Conservation (phyloP, 495 filamentous ascomycete species). For the Lophium mytilinum region DNA sequence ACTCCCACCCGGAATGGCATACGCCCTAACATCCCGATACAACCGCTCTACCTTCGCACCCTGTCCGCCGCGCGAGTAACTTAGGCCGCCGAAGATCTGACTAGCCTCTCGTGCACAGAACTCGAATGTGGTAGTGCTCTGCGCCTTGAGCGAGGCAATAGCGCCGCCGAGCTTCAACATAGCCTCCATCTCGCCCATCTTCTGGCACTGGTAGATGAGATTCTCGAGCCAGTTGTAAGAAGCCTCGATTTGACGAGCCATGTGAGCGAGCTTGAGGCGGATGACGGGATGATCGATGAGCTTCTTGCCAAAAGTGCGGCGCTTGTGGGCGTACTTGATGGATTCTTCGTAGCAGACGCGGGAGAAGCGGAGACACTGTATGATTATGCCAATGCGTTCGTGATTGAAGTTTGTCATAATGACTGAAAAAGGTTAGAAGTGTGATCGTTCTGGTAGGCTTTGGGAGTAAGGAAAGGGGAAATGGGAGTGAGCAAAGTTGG, state of each 20-base stretch:
- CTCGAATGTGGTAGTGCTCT: slow-evolving; percentile 87
- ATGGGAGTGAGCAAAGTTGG: too few relatives aligned
- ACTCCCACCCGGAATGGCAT: slow-evolving; percentile 91
- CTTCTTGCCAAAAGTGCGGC: slow-evolving; percentile 88
- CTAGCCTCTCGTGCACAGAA: slow-evolving; percentile 94
- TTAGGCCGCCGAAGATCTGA: slow-evolving; percentile 95
- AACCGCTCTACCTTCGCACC: slow-evolving; percentile 92
- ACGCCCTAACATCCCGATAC: slow-evolving; percentile 94
- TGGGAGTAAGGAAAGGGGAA: too few relatives aligned
- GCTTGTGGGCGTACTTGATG: slow-evolving; percentile 94
- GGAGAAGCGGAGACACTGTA: slow-evolving; percentile 90
- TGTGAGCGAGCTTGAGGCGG: slow-evolving; percentile 92
- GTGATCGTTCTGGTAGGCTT: too few relatives aligned
- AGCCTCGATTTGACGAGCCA: slow-evolving; percentile 96
- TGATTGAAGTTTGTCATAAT: slow-evolving; percentile 92
- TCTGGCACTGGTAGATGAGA: slow-evolving; percentile 81
- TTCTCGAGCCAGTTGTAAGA: slow-evolving; percentile 97
- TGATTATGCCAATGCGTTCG: slow-evolving; percentile 96
- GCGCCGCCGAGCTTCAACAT: slow-evolving; percentile 93
- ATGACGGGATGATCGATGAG: slow-evolving; percentile 97
- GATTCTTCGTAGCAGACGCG: slow-evolving; percentile 96
- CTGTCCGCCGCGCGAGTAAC: slow-evolving; percentile 88
- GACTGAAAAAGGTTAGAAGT: slow-evolving; percentile 13
- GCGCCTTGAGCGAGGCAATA: slow-evolving; percentile 90
- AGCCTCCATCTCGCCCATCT: slow-evolving; percentile 89